Conservation (phyloP, 495 filamentous ascomycete genomes). For the Podospora didyma region DNA sequence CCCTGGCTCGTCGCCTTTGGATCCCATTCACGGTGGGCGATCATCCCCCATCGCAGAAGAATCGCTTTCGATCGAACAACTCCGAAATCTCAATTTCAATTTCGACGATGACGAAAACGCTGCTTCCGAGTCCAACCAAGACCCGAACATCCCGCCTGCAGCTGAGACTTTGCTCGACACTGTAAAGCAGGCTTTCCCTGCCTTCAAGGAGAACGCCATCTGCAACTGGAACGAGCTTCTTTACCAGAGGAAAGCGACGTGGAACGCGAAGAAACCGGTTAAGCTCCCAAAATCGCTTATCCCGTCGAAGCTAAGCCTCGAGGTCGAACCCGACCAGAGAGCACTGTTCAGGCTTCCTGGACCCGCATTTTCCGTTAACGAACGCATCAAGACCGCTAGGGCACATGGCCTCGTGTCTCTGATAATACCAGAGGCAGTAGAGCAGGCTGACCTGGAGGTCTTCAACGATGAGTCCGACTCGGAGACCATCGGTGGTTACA, state of each 20-base stretch:
- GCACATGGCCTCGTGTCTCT: constrained; percentile 55
- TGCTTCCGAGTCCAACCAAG: constrained; percentile 37
- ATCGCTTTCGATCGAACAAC: too few species aligned
- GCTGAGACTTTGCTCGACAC: constrained; percentile 64
- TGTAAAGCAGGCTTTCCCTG: constrained; percentile 64
- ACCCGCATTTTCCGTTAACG: constrained; percentile 40
- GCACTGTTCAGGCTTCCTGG: constrained; percentile 68
- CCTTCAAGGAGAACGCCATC: constrained; percentile 60
- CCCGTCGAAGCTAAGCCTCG: constrained; percentile 81
- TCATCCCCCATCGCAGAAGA: too few species aligned
- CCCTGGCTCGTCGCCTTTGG: constrained; percentile 30
- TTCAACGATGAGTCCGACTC: constrained; percentile 55
- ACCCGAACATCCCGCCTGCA: constrained; percentile 51
- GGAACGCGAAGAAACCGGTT: constrained; percentile 60
- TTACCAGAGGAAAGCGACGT: constrained; percentile 67
- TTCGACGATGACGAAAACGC: constrained; percentile 41
- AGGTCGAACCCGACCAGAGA: constrained; percentile 76
- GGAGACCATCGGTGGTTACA: constrained; percentile 64
- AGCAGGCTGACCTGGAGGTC: constrained; percentile 55
- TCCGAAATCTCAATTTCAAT: too few species aligned
- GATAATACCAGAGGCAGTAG: constrained; percentile 41
- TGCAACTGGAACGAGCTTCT: constrained; percentile 71
- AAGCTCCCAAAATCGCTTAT: constrained; percentile 77
- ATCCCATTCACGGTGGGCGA: constrained; percentile 23
- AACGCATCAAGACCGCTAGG: constrained; percentile 55